Conservation (phyloP, 2,329 filamentous ascomycete genomes). For the Fonsecaea nubica region DNA sequence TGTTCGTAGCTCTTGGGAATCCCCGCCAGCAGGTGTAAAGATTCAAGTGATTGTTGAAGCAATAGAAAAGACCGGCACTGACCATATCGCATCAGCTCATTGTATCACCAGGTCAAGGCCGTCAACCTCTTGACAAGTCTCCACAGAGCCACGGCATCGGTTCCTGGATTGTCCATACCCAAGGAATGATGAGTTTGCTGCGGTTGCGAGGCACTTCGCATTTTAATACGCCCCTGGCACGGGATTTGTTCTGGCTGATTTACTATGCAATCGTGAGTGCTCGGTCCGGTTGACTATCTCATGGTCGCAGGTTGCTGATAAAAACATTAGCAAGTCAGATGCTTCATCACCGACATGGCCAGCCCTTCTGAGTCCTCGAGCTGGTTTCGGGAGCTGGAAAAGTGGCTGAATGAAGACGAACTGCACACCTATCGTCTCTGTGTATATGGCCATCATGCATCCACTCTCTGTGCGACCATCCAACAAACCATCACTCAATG, state of each 20-base stretch:
- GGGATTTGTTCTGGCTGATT: conserved; percentile 33
- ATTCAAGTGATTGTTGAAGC: neutral
- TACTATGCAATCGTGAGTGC: conserved; percentile 28
- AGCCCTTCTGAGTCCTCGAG: conserved; percentile 28
- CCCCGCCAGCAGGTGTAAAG: neutral
- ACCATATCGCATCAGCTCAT: conserved; percentile 25
- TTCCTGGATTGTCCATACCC: conserved; percentile 32
- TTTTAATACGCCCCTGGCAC: conserved; percentile 12
- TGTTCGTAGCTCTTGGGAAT: neutral
- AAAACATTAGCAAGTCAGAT: conserved; percentile 27
- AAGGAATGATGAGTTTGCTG: conserved; percentile 32
- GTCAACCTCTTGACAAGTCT: neutral
- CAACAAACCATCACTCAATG: conserved; percentile 11
- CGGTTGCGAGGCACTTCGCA: conserved; percentile 26
- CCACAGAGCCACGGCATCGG: conserved; percentile 9
- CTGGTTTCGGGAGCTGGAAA: conserved; percentile 30
- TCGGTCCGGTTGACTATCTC: too few relatives aligned
- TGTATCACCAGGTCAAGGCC: conserved; percentile 9
- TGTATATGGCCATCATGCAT: conserved; percentile 26
- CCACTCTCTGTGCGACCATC: conserved; percentile 25
- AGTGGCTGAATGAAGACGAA: conserved; percentile 18
- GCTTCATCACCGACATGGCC: conserved; percentile 25
- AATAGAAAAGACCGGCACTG: neutral
- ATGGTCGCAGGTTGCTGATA: neutral
- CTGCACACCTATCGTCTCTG: conserved; percentile 19